Base-by-base conservation (phyloP, 257 asterid genomes). In the Galeopsis tetrahit region DNA sequence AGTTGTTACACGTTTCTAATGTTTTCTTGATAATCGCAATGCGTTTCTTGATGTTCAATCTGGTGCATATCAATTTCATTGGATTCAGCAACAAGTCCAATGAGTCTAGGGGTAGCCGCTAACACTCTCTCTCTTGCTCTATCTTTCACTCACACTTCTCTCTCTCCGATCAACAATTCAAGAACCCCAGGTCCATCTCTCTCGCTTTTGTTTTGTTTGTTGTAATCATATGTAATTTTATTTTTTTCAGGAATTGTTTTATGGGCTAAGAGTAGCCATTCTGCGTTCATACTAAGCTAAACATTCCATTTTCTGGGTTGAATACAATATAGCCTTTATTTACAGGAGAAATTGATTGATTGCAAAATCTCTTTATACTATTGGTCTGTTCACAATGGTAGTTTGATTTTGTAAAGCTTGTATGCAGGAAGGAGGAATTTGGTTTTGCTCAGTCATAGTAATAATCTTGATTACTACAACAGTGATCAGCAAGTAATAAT, bases 351-450 rank as follows among this genome's bases (percentile, higher is more conserved):
- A 28, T 39, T 51, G n/a, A 31, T 53, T 53, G 39, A 63, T 62
- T 21, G 17, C 21, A 11, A 15, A 46, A 14, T 46, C 28, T 60
- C 15, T 44, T 2, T 59, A 53, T 55, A 4, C 51, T 65, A 42
- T 63, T 62, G 35, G 34, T 6, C 65, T 66, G 49, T 17, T 17
- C 44, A 60, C 59, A 52, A 17, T 66, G 68, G 71, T 68, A 68
- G 33, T 72, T 76, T 65, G 72, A 69, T 7, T 64, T 53, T 79
- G 77, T 81, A n/a, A 11, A 33, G 61, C 44, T 14, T 65, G 35
- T 83, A 63, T 81, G 81, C 87, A 89, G 96, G 82, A 68, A 80
- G 82, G 63, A 83, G 77, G 77, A 77, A 51, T 48, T 68, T 66
- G 64, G 65, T 48, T 68, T 21, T 49, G 17, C 67, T 64, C 3